phyloP scores from a whole-genome alignment of 306 rosid species.

The Cucumis hystrix region DNA sequence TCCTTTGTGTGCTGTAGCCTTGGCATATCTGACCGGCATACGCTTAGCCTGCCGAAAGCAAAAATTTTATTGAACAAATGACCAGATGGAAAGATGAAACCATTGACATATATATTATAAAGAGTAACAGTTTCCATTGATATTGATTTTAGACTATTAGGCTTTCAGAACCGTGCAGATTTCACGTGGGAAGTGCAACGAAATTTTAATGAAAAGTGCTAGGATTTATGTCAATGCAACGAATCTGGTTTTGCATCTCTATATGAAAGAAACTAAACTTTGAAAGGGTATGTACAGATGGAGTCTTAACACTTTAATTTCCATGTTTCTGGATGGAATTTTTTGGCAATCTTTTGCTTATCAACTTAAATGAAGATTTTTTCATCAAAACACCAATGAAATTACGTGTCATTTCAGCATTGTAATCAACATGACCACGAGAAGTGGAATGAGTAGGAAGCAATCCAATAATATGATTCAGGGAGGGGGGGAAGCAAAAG shows the following conservation, averaged over 20 bases:
- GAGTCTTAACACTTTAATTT: neutral
- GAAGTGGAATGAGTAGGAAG: neutral
- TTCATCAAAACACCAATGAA: neutral
- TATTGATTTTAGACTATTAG: too few species aligned
- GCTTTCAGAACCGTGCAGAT: too few species aligned
- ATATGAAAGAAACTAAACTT: neutral
- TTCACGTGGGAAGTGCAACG: too few species aligned
- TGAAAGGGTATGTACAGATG: neutral
- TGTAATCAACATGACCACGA: neutral
- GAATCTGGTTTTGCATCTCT: neutral
- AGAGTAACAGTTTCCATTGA: too few species aligned
- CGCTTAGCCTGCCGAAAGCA: conserved; percentile 57
- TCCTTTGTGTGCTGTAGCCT: conserved; percentile 34
- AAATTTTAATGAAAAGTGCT: neutral
- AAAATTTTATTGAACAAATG: neutral
- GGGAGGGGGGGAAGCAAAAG: too few species aligned
- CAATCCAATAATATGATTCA: neutral
- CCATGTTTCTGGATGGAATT: neutral
- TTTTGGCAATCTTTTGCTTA: neutral
- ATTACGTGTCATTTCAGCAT: neutral
- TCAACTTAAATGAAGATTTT: neutral
- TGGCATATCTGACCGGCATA: conserved; percentile 47
- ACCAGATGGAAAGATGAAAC: neutral
- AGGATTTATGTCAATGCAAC: neutral
- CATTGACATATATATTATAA: neutral